Evolutionary conservation across 1,139 yeast genomes (phyloP).

Genomic region (Pichia terricola): DNA sequence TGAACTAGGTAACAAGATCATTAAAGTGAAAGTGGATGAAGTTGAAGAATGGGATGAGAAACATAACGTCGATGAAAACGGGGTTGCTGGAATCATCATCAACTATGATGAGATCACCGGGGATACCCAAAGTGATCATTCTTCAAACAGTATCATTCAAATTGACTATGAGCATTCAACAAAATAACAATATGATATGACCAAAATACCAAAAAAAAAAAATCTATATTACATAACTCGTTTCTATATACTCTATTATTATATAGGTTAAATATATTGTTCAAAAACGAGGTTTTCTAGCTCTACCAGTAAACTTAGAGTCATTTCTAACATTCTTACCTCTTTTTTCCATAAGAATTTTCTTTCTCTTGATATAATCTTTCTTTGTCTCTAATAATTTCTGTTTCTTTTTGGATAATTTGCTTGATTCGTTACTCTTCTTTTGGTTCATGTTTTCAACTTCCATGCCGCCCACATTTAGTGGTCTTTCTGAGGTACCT

Average conservation of each 20-base stretch:
- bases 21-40: constrained; percentile 28
- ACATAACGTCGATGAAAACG: constrained; percentile 10
- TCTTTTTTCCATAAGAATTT: constrained; percentile 84
- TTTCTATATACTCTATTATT: too few species aligned
- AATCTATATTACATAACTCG: too few species aligned
- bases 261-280: too few species aligned
- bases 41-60: constrained; percentile 27
- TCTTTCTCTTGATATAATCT: constrained; percentile 81
- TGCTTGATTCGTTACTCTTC: constrained; percentile 34
- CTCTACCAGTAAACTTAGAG: constrained; percentile 88
- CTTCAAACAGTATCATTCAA: too few species aligned
- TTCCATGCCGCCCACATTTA: constrained; percentile 71
- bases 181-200: too few species aligned
- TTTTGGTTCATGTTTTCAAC: constrained; percentile 43
- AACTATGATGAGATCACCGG: too few species aligned
- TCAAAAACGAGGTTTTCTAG: constrained; percentile 83
- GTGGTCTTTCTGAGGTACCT: constrained; percentile 59
- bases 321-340: constrained; percentile 86
- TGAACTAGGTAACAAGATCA: constrained; percentile 32
- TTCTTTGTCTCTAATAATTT: constrained; percentile 64
- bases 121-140: too few species aligned
- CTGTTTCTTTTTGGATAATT: constrained; percentile 39
- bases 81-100: too few species aligned
- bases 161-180: too few species aligned
- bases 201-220: too few species aligned